Percentiles rank a stretch among this genome's conserved stretches.
Evolutionary conservation across 176 grass and related monocot species (phyloP).

Genomic region (Eleusine indica): DNA sequence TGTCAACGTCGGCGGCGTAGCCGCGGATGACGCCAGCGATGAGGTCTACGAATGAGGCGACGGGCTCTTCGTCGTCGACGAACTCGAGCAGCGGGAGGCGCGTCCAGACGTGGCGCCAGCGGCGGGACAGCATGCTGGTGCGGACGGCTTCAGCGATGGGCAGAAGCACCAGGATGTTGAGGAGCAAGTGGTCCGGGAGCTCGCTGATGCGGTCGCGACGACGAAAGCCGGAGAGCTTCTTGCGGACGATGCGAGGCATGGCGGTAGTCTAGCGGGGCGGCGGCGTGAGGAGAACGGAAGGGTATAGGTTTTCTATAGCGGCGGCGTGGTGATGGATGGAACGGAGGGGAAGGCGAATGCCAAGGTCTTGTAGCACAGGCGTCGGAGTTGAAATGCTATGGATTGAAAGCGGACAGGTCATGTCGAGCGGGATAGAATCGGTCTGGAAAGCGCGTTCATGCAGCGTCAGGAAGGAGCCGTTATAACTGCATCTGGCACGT

Average conservation of each 20-base stretch:
- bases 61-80: not conserved
- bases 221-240: not conserved
- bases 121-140: conserved; percentile 12
- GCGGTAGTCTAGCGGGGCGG: not conserved
- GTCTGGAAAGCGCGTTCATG: not conserved
- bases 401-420: not conserved
- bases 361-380: not conserved
- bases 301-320: not conserved
- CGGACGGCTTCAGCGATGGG: not conserved
- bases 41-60: not conserved
- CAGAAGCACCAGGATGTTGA: not conserved
- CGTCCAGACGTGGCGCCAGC: not conserved
- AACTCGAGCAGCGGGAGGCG: conserved; percentile 5
- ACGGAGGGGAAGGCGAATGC: not conserved
- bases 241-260: not conserved
- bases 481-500: not conserved
- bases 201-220: not conserved
- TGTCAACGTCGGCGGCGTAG: not conserved
- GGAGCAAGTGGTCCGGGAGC: not conserved
- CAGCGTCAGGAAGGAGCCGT: not conserved
- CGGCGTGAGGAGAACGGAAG: not conserved
- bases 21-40: not conserved
- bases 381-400: conserved; percentile 12
- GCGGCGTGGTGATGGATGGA: not conserved
- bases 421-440: not conserved